Percentiles rank a stretch among this genome's conserved stretches.
These are phyloP conservation scores for Alopecurus myosuroides DNA, from an alignment of 176 grass and related monocot species.

Conservation along the genomic window DNA sequence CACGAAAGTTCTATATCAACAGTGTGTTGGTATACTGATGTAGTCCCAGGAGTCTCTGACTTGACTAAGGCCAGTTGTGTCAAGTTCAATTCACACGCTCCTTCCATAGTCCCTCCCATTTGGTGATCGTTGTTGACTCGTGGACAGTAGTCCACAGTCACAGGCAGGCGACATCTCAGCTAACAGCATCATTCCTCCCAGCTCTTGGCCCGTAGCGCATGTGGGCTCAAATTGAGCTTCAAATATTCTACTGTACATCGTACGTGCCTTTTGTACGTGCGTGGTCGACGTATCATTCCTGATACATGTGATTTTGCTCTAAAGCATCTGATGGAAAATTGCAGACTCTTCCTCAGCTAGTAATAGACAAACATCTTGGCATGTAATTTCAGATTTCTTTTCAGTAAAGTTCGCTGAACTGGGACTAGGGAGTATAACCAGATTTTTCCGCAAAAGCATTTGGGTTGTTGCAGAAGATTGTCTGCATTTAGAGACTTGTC, in stretches of 20 bases:
- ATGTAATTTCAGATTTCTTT: neutral
- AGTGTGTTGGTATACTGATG: neutral
- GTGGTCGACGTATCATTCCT: neutral
- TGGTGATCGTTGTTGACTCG: slow-evolving; percentile 8
- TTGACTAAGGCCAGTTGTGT: neutral
- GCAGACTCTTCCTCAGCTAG: neutral
- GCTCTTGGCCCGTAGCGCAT: slow-evolving; percentile 13
- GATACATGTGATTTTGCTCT: neutral
- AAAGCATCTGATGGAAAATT: neutral
- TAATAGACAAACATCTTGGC: neutral
- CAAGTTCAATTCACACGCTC: neutral
- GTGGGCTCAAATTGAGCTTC: neutral
- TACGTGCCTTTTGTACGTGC: neutral
- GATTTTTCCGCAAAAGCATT: neutral
- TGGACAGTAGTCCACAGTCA: slow-evolving; percentile 5
- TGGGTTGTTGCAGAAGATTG: neutral
- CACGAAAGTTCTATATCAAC: neutral
- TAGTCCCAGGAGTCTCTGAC: neutral
- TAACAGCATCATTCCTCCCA: slow-evolving; percentile 45
- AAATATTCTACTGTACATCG: neutral
- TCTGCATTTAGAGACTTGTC: slow-evolving; percentile 12
- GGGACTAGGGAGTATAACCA: neutral
- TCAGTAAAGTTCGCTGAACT: neutral
- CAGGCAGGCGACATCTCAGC: slow-evolving; percentile 39
- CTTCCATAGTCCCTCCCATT: neutral